A percentile compares a stretch with the other conserved stretches of the same genome.
Conservation (phyloP, 2,329 filamentous ascomycete species). For the Blastomyces emzantsi region DNA sequence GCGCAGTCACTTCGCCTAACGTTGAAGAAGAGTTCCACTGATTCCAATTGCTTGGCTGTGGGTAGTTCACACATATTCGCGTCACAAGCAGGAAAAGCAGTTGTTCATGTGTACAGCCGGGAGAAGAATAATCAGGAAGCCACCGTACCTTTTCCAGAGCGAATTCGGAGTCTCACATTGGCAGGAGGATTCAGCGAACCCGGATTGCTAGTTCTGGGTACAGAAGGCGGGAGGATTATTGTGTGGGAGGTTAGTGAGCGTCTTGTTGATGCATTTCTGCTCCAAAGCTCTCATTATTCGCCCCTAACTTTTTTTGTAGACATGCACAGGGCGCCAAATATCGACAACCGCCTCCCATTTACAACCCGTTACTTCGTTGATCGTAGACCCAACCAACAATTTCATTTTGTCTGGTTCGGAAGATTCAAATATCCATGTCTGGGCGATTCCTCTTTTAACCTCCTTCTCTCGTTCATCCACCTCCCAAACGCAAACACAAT, state of each 20-base stretch:
- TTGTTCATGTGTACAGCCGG: slow-evolving; percentile 85
- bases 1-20: slow-evolving; percentile 62
- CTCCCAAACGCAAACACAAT: slow-evolving; percentile 32
- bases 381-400: slow-evolving; percentile 54
- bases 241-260: slow-evolving; percentile 73
- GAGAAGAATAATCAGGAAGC: slow-evolving; percentile 80
- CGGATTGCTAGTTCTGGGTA: slow-evolving; percentile 65
- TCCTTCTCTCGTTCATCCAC: slow-evolving; percentile 44
- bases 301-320: slow-evolving; percentile 21
- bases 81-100: slow-evolving; percentile 82
- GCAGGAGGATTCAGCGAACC: slow-evolving; percentile 50
- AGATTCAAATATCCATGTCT: slow-evolving; percentile 87
- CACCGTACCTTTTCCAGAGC: slow-evolving; percentile 76
- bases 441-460: slow-evolving; percentile 70
- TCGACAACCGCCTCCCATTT: slow-evolving; percentile 37
- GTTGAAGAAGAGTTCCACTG: slow-evolving; percentile 89
- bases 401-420: slow-evolving; percentile 40
- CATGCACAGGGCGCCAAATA: slow-evolving; percentile 38
- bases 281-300: background rate
- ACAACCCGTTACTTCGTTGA: slow-evolving; percentile 60
- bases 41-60: slow-evolving; percentile 67
- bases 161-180: slow-evolving; percentile 68
- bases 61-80: slow-evolving; percentile 80
- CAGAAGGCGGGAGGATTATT: slow-evolving; percentile 73
- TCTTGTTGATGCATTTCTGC: slow-evolving; percentile 1